These are phyloP conservation scores for Striga hermonthica DNA, from an alignment of 305 asterid species.

Conservation along the genomic window DNA sequence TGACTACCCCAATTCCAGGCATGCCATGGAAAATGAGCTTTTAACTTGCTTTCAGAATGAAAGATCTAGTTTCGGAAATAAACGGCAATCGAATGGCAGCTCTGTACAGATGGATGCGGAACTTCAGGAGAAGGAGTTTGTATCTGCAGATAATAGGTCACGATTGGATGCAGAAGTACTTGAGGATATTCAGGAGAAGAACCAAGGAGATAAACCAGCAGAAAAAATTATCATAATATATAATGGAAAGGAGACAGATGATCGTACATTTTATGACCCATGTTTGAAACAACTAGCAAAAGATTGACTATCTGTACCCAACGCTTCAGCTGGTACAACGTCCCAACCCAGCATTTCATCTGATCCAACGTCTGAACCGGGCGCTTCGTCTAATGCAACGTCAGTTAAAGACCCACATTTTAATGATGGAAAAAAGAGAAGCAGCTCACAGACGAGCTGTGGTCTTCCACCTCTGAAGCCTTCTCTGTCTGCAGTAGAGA, in stretches of 20 bases:
- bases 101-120: not conserved
- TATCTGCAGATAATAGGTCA: conserved; percentile 35
- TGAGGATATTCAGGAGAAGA: not conserved
- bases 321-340: no score
- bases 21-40: no score
- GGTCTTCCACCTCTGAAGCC: conserved; percentile 52
- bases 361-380: conserved; percentile 20
- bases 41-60: not conserved
- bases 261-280: conserved; percentile 23
- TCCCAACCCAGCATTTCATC: conserved; percentile 27
- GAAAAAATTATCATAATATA: conserved; percentile 38
- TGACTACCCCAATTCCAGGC: not conserved
- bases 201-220: not conserved
- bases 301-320: conserved; percentile 29
- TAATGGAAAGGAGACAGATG: conserved; percentile 32
- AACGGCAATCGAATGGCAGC: no score
- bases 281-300: conserved; percentile 32
- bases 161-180: conserved; percentile 1
- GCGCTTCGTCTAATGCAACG: conserved; percentile 26
- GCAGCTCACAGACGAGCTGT: conserved; percentile 36
- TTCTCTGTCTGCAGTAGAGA: conserved; percentile 40
- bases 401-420: conserved; percentile 32
- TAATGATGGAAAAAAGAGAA: conserved; percentile 41
- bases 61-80: not conserved
- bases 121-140: conserved; percentile 54